Conservation (phyloP, 2,329 filamentous ascomycete genomes). For the Pseudogymnoascus sp. region DNA sequence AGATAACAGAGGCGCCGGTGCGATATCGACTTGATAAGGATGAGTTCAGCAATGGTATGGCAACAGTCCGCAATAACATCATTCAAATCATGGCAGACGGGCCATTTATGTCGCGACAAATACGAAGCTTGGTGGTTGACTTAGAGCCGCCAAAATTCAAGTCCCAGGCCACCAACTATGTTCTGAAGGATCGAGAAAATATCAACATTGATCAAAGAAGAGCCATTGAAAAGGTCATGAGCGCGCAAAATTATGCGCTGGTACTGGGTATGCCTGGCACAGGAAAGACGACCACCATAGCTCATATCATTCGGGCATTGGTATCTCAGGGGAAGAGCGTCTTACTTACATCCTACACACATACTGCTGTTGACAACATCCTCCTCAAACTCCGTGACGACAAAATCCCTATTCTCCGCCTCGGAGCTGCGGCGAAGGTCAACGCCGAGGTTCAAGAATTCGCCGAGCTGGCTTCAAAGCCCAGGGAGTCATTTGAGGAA, state of each 20-base stretch:
- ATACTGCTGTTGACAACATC: slow-evolving; percentile 97
- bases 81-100: slow-evolving; percentile 84
- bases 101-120: slow-evolving; percentile 60
- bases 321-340: slow-evolving; percentile 88
- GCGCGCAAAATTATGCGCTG: slow-evolving; percentile 89
- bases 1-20: slow-evolving; percentile 46
- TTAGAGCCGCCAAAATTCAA: slow-evolving; percentile 68
- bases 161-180: slow-evolving; percentile 53
- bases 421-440: slow-evolving; percentile 78
- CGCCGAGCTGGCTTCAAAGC: slow-evolving; percentile 66
- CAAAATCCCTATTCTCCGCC: slow-evolving; percentile 69
- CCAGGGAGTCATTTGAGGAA: slow-evolving; percentile 71
- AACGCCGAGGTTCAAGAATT: slow-evolving; percentile 84
- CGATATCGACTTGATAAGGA: slow-evolving; percentile 91
- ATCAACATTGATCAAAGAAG: slow-evolving; percentile 82
- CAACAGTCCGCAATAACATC: slow-evolving; percentile 86
- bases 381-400: slow-evolving; percentile 80
- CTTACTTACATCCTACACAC: slow-evolving; percentile 88
- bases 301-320: slow-evolving; percentile 88
- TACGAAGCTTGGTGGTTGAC: slow-evolving; percentile 76
- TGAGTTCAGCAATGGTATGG: slow-evolving; percentile 97
- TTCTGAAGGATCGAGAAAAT: slow-evolving; percentile 51
- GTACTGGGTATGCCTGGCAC: slow-evolving; percentile 98
- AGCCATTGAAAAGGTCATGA: slow-evolving; percentile 93
- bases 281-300: slow-evolving; percentile 96